These are phyloP conservation scores for Hypoxylon sp. DNA, from an alignment of 2,329 filamentous ascomycete genomes.

Conservation along the genomic window DNA sequence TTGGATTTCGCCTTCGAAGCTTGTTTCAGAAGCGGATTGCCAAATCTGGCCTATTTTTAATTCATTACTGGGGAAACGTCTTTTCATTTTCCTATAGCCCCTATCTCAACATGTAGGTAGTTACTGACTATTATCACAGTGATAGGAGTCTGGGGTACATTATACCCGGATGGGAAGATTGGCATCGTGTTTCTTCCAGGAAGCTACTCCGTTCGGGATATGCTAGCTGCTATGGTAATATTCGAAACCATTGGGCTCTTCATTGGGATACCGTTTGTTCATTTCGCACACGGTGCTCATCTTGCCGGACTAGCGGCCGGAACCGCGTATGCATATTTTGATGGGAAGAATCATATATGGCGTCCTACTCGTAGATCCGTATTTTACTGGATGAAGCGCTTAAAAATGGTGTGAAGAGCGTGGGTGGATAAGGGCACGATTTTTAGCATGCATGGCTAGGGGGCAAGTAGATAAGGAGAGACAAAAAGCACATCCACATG, in stretches of 20 bases:
- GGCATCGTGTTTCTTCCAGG: slow-evolving; percentile 48
- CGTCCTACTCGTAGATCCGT: slow-evolving; percentile 43
- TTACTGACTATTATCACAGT: slow-evolving; percentile 28
- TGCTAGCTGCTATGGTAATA: slow-evolving; percentile 35
- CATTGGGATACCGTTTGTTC: slow-evolving; percentile 37
- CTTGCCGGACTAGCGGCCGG: slow-evolving; percentile 49
- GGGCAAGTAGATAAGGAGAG: background rate
- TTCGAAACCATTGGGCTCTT: slow-evolving; percentile 50
- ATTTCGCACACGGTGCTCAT: slow-evolving; percentile 46
- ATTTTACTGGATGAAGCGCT: slow-evolving; percentile 46
- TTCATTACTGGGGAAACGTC: background rate
- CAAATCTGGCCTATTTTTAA: background rate
- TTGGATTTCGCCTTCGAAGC: background rate
- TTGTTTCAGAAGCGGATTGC: background rate
- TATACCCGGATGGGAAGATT: slow-evolving; percentile 40
- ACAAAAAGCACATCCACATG: background rate
- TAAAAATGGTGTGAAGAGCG: slow-evolving; percentile 42
- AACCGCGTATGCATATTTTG: slow-evolving; percentile 46
- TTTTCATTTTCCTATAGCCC: background rate
- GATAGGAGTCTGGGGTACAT: slow-evolving; percentile 43
- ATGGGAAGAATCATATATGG: slow-evolving; percentile 48
- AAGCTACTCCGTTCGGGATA: slow-evolving; percentile 25
- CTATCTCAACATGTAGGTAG: background rate
- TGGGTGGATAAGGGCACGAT: background rate
- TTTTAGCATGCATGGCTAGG: background rate